Conservation (phyloP, 2,329 filamentous ascomycete species). For the Orbilia brochopaga region DNA sequence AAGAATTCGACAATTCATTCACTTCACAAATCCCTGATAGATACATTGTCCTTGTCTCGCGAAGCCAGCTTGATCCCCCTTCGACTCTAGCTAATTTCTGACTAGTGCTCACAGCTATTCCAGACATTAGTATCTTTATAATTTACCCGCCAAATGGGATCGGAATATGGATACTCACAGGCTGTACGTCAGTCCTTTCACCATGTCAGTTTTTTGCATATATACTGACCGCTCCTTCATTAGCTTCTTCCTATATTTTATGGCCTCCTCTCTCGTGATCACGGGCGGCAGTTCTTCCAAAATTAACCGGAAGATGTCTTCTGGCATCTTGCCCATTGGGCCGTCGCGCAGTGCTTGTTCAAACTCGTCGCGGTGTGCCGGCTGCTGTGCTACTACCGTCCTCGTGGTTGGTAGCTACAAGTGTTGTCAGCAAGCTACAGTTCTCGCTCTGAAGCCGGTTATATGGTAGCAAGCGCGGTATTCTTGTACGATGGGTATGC, state of each 20-base stretch:
- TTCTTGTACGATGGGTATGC: no score
- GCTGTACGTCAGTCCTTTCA: constrained; percentile 33
- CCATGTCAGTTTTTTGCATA: constrained; percentile 30
- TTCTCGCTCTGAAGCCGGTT: no score
- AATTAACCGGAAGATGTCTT: constrained; percentile 51
- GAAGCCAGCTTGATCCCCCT: no score
- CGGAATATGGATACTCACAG: constrained; percentile 18
- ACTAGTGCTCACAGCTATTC: constrained; percentile 26
- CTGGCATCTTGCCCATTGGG: constrained; percentile 33
- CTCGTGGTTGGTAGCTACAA: constrained; percentile 31
- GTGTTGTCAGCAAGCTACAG: neutral
- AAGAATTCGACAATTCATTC: no score
- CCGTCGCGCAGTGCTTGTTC: constrained; percentile 9
- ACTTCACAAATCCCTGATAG: no score
- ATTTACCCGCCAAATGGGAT: neutral
- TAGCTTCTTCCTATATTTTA: constrained; percentile 57
- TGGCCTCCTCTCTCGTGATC: constrained; percentile 58
- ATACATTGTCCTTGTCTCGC: no score
- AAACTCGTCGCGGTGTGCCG: constrained; percentile 6
- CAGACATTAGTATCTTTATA: neutral
- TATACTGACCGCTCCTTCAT: constrained; percentile 58
- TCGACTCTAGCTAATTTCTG: neutral
- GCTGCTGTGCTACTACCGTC: constrained; percentile 28
- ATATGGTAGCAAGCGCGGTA: no score
- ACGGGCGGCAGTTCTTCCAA: constrained; percentile 48